Evolutionary conservation across 257 asterid species (phyloP).

Genomic region (Solanum pennellii): DNA sequence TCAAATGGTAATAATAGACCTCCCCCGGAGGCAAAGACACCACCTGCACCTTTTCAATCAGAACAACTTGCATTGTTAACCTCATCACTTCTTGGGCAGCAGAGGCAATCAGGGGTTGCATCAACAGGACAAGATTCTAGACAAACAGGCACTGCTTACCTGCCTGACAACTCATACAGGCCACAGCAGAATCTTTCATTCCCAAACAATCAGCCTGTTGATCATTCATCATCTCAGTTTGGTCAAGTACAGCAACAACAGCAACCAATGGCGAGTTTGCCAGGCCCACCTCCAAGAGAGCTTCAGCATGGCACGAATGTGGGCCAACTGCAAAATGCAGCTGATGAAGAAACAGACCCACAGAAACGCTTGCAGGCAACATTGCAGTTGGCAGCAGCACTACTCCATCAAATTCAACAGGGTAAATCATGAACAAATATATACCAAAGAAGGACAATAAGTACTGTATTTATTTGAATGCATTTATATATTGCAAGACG

Average conservation of each 20-base stretch:
- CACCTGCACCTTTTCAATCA: slow-evolving; percentile 34
- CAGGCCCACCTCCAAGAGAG: slow-evolving; percentile 28
- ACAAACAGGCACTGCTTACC: slow-evolving; percentile 26
- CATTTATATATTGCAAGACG: background rate
- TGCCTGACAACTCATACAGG: slow-evolving; percentile 23
- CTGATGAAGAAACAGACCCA: slow-evolving; percentile 60
- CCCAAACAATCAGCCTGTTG: slow-evolving; percentile 33
- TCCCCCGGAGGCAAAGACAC: slow-evolving; percentile 28
- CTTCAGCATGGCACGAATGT: slow-evolving; percentile 22
- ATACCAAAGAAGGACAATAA: background rate
- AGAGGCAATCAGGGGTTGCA: slow-evolving; percentile 30
- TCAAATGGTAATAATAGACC: slow-evolving; percentile 24
- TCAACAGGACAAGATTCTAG: slow-evolving; percentile 28
- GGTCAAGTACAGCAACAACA: slow-evolving; percentile 40
- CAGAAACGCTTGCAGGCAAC: slow-evolving; percentile 87
- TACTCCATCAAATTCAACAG: slow-evolving; percentile 91
- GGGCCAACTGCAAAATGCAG: slow-evolving; percentile 33
- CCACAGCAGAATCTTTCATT: slow-evolving; percentile 27
- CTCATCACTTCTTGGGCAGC: slow-evolving; percentile 66
- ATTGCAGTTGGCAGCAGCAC: slow-evolving; percentile 81
- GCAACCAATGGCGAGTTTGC: slow-evolving; percentile 12
- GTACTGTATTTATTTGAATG: background rate
- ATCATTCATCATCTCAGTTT: slow-evolving; percentile 31
- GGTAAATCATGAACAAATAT: slow-evolving; percentile 35
- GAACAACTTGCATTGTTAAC: slow-evolving; percentile 73